A percentile compares a stretch with the other conserved stretches of the same genome.
Conservation (phyloP, 2,329 filamentous ascomycete species). For the Phialophora tarda region DNA sequence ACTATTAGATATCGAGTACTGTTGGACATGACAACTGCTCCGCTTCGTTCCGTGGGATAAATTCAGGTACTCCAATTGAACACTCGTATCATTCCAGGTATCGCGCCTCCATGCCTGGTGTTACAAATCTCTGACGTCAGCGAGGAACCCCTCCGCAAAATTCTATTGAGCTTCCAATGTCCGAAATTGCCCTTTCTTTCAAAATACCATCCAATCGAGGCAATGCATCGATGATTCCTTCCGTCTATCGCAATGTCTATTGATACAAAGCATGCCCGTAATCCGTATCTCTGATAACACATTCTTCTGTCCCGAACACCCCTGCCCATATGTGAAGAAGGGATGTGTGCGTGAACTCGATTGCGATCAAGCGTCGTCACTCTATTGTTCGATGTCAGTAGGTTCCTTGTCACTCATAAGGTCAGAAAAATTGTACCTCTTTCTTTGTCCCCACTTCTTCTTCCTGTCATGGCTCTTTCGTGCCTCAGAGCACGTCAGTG, state of each 20-base stretch:
- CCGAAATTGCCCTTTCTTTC: not conserved
- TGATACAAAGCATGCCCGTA: not conserved
- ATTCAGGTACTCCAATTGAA: conserved; percentile 5
- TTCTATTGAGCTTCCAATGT: not conserved
- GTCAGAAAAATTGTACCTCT: not conserved
- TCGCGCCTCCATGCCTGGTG: not conserved
- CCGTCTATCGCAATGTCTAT: not conserved
- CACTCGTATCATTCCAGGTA: not conserved
- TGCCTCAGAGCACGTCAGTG: not conserved
- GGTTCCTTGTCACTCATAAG: not conserved
- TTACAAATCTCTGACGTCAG: conserved; percentile 6
- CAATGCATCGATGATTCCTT: not conserved
- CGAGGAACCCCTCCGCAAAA: not conserved
- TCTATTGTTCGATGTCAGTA: not conserved
- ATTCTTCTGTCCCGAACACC: not conserved
- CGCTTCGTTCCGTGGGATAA: not conserved
- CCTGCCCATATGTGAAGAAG: not conserved
- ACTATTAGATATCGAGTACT: not conserved
- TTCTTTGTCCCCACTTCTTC: not conserved
- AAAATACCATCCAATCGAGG: not conserved
- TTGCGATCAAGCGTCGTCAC: not conserved
- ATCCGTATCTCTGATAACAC: not conserved
- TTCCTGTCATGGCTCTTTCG: not conserved
- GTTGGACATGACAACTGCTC: not conserved
- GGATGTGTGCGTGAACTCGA: not conserved